phyloP scores from a whole-genome alignment of 2,329 filamentous ascomycete genomes.

The Aspergillus sp. region DNA sequence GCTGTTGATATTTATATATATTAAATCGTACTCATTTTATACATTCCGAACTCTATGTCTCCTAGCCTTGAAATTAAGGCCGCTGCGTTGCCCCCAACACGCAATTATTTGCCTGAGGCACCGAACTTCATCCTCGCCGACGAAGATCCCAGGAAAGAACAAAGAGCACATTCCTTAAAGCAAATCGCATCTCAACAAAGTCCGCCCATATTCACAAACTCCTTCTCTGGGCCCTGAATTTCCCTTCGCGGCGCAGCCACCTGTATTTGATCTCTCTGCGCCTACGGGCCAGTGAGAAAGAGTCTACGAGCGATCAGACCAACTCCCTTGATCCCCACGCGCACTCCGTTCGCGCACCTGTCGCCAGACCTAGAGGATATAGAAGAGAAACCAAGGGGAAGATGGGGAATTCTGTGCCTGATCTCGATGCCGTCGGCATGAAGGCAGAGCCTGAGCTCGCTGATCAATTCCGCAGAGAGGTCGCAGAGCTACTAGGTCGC shows the following conservation, averaged over 20 bases:
- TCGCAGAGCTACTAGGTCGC: constrained; percentile 73
- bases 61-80: not conserved
- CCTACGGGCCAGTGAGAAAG: constrained; percentile 24
- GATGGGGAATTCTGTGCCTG: constrained; percentile 43
- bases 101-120: constrained; percentile 25
- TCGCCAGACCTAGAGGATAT: constrained; percentile 6
- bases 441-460: constrained; percentile 64
- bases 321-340: constrained; percentile 7
- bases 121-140: constrained; percentile 1
- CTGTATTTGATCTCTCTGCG: constrained; percentile 12
- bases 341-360: not conserved
- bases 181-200: constrained; percentile 3
- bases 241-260: constrained; percentile 6
- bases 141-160: constrained; percentile 1
- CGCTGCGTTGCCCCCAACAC: not conserved
- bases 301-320: not conserved
- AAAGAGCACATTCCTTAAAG: constrained; percentile 2
- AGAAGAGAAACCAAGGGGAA: not conserved
- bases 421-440: constrained; percentile 53
- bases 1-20: constrained; percentile 3
- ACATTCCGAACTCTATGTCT: not conserved
- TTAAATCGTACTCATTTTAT: not conserved
- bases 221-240: not conserved
- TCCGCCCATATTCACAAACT: not conserved
- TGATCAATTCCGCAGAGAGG: constrained; percentile 65